phyloP scores from a whole-genome alignment of 1,284 basidiomycete species.

The Kwoniella shivajii region DNA sequence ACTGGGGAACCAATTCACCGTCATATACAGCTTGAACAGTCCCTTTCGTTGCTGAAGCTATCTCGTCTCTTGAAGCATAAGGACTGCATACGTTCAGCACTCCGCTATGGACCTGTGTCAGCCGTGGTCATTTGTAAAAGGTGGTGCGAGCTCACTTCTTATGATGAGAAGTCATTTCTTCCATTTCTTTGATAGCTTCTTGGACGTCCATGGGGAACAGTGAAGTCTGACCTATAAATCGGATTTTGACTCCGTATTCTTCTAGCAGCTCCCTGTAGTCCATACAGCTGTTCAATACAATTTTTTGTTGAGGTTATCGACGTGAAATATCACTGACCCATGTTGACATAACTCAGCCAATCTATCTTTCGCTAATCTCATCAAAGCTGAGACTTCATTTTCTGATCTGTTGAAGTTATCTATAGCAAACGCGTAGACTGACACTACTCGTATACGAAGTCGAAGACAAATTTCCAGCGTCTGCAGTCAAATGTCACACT shows the following conservation, averaged over 20 bases:
- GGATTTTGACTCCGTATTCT: constrained; percentile 78
- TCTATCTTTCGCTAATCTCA: constrained; percentile 80
- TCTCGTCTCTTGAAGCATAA: constrained; percentile 90
- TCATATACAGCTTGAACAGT: constrained; percentile 61
- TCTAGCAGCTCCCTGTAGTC: constrained; percentile 69
- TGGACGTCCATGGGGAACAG: constrained; percentile 79
- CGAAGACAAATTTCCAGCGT: constrained; percentile 78
- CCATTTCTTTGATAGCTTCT: constrained; percentile 70
- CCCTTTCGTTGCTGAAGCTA: constrained; percentile 71
- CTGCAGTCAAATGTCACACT: constrained; percentile 59
- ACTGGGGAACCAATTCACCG: constrained; percentile 52
- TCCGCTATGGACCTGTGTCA: constrained; percentile 59
- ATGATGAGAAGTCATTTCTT: constrained; percentile 76
- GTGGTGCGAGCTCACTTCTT: constrained; percentile 59
- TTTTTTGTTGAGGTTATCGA: no score
- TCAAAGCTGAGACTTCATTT: constrained; percentile 84
- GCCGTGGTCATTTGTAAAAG: neutral
- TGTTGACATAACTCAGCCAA: constrained; percentile 78
- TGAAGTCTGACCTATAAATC: constrained; percentile 74
- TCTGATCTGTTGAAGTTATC: constrained; percentile 93
- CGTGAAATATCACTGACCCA: constrained; percentile 63
- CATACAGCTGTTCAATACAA: no score
- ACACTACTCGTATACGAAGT: constrained; percentile 76
- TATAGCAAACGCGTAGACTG: constrained; percentile 94
- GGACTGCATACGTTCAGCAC: constrained; percentile 95